phyloP scores from a whole-genome alignment of 169 alveolate genomes.

The Plasmodium chabaudi region DNA sequence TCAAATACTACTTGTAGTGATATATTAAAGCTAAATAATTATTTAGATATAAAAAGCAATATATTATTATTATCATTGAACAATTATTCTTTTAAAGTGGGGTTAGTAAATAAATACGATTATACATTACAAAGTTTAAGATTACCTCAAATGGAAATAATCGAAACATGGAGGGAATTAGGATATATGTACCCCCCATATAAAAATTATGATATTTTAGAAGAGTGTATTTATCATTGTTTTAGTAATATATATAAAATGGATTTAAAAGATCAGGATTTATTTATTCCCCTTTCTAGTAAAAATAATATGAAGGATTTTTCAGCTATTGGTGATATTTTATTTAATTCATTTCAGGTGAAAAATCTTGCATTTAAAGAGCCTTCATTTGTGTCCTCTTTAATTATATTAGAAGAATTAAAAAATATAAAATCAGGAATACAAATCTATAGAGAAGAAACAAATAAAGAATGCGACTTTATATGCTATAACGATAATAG shows the following conservation, averaged over 20 bases:
- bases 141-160: slow-evolving; percentile 63
- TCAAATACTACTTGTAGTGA: slow-evolving; percentile 76
- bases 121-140: slow-evolving; percentile 62
- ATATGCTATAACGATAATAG: background rate
- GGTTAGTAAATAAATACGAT: slow-evolving; percentile 53
- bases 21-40: slow-evolving; percentile 55
- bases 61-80: slow-evolving; percentile 38
- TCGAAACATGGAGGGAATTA: slow-evolving; percentile 70
- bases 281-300: slow-evolving; percentile 72
- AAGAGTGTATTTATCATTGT: slow-evolving; percentile 60
- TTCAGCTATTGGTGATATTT: slow-evolving; percentile 56
- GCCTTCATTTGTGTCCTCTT: slow-evolving; percentile 62
- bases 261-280: slow-evolving; percentile 62
- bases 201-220: slow-evolving; percentile 64
- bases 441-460: slow-evolving; percentile 34
- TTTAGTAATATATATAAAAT: slow-evolving; percentile 67
- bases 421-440: slow-evolving; percentile 9
- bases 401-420: slow-evolving; percentile 41
- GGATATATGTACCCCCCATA: slow-evolving; percentile 59
- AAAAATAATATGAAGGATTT: slow-evolving; percentile 56
- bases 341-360: slow-evolving; percentile 67
- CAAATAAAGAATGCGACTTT: background rate
- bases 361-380: slow-evolving; percentile 52
- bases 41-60: slow-evolving; percentile 42
- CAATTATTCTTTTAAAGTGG: slow-evolving; percentile 69